A percentile compares a stretch with the other conserved stretches of the same genome.
Evolutionary conservation across 1,284 basidiomycete genomes (phyloP).

Genomic region (Puccinia triticina): DNA sequence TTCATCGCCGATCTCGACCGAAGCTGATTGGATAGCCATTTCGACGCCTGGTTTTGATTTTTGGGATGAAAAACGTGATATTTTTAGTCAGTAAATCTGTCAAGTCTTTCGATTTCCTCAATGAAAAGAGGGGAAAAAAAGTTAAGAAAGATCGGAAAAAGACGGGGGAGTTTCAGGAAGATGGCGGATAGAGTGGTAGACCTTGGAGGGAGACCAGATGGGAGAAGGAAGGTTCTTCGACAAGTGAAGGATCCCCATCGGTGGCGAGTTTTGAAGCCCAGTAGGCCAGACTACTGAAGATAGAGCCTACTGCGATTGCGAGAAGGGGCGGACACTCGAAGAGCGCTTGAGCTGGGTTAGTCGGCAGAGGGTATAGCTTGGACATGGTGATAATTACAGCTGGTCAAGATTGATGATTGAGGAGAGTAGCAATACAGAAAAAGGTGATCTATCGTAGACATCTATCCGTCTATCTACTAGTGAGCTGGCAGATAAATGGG

Average conservation of each 20-base stretch:
- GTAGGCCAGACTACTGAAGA: slow-evolving; percentile 26
- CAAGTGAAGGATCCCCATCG: slow-evolving; percentile 17
- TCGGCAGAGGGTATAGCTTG: slow-evolving; percentile 14
- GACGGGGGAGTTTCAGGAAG: background rate
- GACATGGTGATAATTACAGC: background rate
- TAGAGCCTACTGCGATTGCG: slow-evolving; percentile 15
- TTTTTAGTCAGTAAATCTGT: background rate
- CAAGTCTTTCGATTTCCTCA: background rate
- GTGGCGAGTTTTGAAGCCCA: slow-evolving; percentile 35
- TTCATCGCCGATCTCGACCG: slow-evolving; percentile 35
- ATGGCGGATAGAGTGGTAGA: background rate
- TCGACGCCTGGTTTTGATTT: slow-evolving; percentile 6
- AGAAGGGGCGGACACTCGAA: slow-evolving; percentile 25
- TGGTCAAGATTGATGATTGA: background rate
- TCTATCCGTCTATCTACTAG: slow-evolving; percentile 7
- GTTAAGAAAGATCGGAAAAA: background rate
- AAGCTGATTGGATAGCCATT: slow-evolving; percentile 42
- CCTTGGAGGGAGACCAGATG: slow-evolving; percentile 33
- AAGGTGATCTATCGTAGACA: background rate
- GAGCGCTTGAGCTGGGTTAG: slow-evolving; percentile 20
- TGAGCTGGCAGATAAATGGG: background rate
- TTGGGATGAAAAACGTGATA: background rate
- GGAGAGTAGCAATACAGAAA: background rate
- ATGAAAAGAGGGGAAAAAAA: background rate
- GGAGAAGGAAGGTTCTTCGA: slow-evolving; percentile 27